Evolutionary conservation across 306 rosid species (phyloP), one percentile per base, ranked within the genome.

Genomic region (Prunus fruticosa): DNA sequence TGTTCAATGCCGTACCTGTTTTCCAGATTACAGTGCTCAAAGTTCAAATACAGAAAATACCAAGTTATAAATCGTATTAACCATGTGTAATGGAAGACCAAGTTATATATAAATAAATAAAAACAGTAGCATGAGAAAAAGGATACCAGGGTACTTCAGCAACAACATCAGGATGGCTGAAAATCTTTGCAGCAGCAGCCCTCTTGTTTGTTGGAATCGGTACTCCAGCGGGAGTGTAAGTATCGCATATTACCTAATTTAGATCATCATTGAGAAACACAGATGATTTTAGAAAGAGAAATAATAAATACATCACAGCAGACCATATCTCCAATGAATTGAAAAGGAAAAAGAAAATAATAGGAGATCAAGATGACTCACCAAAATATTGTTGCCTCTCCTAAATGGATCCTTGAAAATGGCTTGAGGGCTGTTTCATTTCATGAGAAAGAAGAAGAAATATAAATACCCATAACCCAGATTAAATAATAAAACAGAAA

Each of bases 1-100:
- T 93, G 98, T 84, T 93, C 98, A 64, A 93, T 82, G 43, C 98
- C 98, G 73, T 84, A 93, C 97, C 97, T 92, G 78, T 69, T 76
- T 79, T 72, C 64, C 84, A 56, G 10, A 66, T 20, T 16, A 30
- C 18, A 77, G 71, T 30, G 49, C 52, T 76, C 11, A 16, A 15
- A 49, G 81, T 11, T 30, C 65, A 72, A 9, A 46, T 14, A 27
- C 60, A 27, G 11, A 16, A 10, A 27, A 11, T 1, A 32, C 11
- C n/a, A n/a, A n/a, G n/a, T n/a, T n/a, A n/a, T n/a, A n/a, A n/a
- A n/a, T n/a, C n/a, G n/a, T n/a, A n/a, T n/a, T n/a, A n/a, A n/a
- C 30, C 74, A 41, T 13, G n/a, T 3, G 38, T 5, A 83, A 56
- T 25, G 11, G 12, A 58, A 20, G 43, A 73, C 2, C 6, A 57